A percentile compares a stretch with the other conserved stretches of the same genome.
Evolutionary conservation across 2,329 filamentous ascomycete genomes (phyloP).

Genomic region (Cadophora luteo-olivacea): DNA sequence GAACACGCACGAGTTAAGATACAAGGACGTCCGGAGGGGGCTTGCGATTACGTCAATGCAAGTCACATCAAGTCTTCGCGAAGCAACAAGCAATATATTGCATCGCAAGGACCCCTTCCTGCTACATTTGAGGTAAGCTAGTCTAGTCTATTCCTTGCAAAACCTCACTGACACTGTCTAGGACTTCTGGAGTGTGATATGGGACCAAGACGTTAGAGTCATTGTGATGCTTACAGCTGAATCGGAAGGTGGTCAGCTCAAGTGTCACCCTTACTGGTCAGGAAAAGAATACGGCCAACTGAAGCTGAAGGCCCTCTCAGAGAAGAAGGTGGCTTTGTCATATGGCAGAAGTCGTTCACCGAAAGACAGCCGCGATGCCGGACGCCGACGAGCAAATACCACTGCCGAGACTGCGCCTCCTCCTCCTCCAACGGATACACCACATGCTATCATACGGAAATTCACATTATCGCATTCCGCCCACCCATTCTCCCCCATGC

Average conservation of each 20-base stretch:
- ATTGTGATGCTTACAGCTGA: constrained; percentile 98
- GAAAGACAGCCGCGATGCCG: constrained; percentile 47
- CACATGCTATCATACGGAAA: constrained; percentile 84
- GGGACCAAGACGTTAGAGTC: constrained; percentile 94
- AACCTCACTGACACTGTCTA: constrained; percentile 46
- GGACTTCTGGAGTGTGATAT: constrained; percentile 98
- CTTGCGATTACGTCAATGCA: constrained; percentile 95
- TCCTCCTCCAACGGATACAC: constrained; percentile 58
- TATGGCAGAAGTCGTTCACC: constrained; percentile 54
- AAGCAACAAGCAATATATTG: constrained; percentile 93
- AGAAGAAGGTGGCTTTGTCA: constrained; percentile 82
- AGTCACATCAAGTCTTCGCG: constrained; percentile 81
- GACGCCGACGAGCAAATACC: constrained; percentile 61
- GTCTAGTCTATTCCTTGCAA: constrained; percentile 18
- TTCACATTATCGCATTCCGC: constrained; percentile 80
- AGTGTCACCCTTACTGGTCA: constrained; percentile 95
- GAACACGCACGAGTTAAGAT: constrained; percentile 90
- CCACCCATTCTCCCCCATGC: constrained; percentile 82
- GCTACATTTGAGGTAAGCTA: constrained; percentile 84
- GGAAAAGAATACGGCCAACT: constrained; percentile 79
- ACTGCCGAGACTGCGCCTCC: constrained; percentile 51
- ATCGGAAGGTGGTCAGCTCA: constrained; percentile 89
- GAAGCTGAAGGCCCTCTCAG: constrained; percentile 76
- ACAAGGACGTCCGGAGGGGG: constrained; percentile 67
- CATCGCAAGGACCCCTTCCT: constrained; percentile 91